Percentiles rank a stretch among this genome's conserved stretches.
Evolutionary conservation across 495 filamentous ascomycete species (phyloP).

Genomic region (Penicillium samsonianum): DNA sequence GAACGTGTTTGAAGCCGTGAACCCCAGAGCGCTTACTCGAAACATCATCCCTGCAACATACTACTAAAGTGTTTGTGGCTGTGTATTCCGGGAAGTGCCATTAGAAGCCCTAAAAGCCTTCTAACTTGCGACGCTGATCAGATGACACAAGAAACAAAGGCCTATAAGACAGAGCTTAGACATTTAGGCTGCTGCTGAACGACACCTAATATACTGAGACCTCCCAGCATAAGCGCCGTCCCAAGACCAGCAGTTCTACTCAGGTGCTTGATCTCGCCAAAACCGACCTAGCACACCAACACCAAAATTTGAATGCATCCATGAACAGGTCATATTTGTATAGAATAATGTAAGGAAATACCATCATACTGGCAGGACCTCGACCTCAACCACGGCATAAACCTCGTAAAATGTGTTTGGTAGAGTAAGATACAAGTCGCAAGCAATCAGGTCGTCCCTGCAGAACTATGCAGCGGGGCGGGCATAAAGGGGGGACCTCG

Average conservation of each 20-base stretch:
- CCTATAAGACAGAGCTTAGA: not conserved
- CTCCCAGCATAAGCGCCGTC: not conserved
- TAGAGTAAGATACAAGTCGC: conserved; percentile 35
- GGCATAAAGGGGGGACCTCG: conserved; percentile 23
- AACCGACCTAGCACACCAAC: not conserved
- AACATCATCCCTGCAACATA: not conserved
- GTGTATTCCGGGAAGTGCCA: not conserved
- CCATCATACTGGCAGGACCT: conserved; percentile 9
- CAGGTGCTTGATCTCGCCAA: not conserved
- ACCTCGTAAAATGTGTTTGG: conserved; percentile 32
- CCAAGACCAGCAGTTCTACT: not conserved
- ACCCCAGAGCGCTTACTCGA: not conserved
- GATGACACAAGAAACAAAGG: not conserved
- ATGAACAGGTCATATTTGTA: conserved; percentile 14
- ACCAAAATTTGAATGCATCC: not conserved
- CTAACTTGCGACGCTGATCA: not conserved
- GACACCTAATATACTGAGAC: too few relatives aligned
- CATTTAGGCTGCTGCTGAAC: not conserved
- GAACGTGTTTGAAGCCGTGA: not conserved
- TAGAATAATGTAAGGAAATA: conserved; percentile 7
- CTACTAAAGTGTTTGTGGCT: not conserved
- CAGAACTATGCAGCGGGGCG: conserved; percentile 23
- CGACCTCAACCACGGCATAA: conserved; percentile 20
- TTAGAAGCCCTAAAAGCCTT: not conserved
- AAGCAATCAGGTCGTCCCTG: conserved; percentile 34